Evolutionary conservation across 495 filamentous ascomycete species (phyloP).

Genomic region (Penicillium coffeae): DNA sequence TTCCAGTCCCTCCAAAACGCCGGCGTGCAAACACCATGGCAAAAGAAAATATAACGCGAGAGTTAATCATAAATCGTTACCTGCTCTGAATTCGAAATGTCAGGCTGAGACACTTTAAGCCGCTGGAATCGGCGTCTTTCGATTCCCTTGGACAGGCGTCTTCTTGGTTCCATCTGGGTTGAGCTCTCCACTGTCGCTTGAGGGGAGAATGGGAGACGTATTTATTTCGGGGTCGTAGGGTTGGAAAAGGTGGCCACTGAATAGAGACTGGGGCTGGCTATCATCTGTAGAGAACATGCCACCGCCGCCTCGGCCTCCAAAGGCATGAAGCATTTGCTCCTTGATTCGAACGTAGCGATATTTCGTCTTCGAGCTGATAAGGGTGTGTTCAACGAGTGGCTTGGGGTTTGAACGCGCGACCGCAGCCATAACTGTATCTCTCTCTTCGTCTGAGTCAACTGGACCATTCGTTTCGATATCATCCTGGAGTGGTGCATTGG

Average conservation of each 20-base stretch:
- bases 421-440: conserved; percentile 79
- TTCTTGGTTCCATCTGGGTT: conserved; percentile 15
- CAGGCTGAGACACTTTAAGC: too few relatives aligned
- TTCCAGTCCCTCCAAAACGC: conserved; percentile 7
- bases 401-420: conserved; percentile 70
- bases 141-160: conserved; percentile 20
- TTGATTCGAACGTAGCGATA: conserved; percentile 84
- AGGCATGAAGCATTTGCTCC: conserved; percentile 78
- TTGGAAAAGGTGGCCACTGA: conserved; percentile 32
- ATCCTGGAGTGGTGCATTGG: conserved; percentile 86
- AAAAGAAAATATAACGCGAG: not conserved
- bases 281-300: conserved; percentile 44
- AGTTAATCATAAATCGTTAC: conserved; percentile 19
- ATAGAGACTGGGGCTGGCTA: conserved; percentile 18
- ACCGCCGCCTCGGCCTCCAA: conserved; percentile 47
- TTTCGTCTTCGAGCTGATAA: conserved; percentile 63
- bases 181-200: conserved; percentile 19
- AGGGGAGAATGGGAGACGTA: conserved; percentile 18
- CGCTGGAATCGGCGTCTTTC: too few relatives aligned
- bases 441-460: conserved; percentile 92
- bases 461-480: conserved; percentile 70
- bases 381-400: conserved; percentile 64
- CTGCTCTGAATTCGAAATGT: not conserved
- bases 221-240: conserved; percentile 25
- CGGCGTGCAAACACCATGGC: conserved; percentile 4